These are phyloP conservation scores for Chlorella sp. DNA, from an alignment of 139 green algal genomes.

Conservation along the genomic window DNA sequence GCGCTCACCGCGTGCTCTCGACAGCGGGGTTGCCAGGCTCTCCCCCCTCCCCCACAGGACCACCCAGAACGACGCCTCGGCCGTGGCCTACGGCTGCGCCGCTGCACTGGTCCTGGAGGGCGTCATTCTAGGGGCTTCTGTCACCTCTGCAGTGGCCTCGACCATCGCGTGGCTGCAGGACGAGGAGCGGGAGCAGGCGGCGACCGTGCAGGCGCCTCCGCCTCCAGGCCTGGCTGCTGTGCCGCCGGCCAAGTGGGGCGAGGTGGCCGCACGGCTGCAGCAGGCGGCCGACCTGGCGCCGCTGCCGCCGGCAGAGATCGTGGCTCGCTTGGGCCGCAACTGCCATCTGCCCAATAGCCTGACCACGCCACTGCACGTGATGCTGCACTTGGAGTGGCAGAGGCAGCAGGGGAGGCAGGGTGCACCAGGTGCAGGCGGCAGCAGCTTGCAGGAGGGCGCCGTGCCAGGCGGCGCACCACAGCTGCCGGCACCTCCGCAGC, in stretches of 20 bases:
- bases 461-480: neutral
- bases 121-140: constrained; percentile 29
- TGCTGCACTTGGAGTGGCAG: constrained; percentile 41
- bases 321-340: constrained; percentile 52
- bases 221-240: neutral
- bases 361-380: constrained; percentile 54
- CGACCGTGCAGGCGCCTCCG: neutral
- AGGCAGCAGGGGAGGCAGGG: neutral
- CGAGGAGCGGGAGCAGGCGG: neutral
- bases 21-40: too few relatives aligned
- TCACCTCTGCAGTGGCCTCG: constrained; percentile 22
- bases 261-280: constrained; percentile 36
- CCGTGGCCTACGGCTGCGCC: constrained; percentile 46
- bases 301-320: constrained; percentile 20
- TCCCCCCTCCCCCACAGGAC: too few relatives aligned
- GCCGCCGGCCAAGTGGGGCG: neutral
- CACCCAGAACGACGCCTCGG: constrained; percentile 59
- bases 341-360: constrained; percentile 69
- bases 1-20: too few relatives aligned
- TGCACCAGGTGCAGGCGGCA: constrained; percentile 12
- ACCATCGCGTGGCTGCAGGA: constrained; percentile 23
- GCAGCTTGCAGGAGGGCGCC: neutral
- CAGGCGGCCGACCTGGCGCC: constrained; percentile 15
- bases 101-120: constrained; percentile 53
- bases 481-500: neutral